Percentiles rank a stretch among this genome's conserved stretches.
Conservation (phyloP, 306 rosid species). For the Trifolium subterraneum region DNA sequence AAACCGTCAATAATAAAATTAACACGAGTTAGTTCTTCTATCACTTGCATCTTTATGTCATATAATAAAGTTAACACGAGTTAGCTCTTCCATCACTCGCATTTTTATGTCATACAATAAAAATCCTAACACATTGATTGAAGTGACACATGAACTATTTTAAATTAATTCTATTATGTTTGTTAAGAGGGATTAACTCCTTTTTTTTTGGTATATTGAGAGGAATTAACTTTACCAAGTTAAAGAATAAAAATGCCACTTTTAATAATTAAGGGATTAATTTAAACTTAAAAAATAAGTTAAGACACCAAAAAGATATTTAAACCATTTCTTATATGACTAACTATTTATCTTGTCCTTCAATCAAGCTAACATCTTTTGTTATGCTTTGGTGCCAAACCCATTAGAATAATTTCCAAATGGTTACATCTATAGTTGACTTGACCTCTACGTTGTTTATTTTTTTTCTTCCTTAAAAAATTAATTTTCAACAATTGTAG, state of each 20-base stretch:
- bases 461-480: conserved; percentile 20
- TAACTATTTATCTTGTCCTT: neutral
- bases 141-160: too few species aligned
- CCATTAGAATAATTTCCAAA: conserved; percentile 11
- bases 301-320: neutral
- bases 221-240: neutral
- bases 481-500: neutral
- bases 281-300: neutral
- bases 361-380: conserved; percentile 5
- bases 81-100: too few species aligned
- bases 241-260: neutral
- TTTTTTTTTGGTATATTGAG: too few species aligned
- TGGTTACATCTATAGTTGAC: conserved; percentile 26
- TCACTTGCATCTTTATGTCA: too few species aligned
- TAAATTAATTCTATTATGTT: too few species aligned
- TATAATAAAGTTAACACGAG: too few species aligned
- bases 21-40: too few species aligned
- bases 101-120: too few species aligned
- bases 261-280: neutral
- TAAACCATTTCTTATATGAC: neutral
- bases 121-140: too few species aligned
- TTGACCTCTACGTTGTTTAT: neutral
- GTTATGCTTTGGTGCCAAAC: conserved; percentile 22
- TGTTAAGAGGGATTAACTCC: too few species aligned
- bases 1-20: too few species aligned